Base-by-base conservation (phyloP, 208 protist genomes). In the Leishmania turanica region DNA sequence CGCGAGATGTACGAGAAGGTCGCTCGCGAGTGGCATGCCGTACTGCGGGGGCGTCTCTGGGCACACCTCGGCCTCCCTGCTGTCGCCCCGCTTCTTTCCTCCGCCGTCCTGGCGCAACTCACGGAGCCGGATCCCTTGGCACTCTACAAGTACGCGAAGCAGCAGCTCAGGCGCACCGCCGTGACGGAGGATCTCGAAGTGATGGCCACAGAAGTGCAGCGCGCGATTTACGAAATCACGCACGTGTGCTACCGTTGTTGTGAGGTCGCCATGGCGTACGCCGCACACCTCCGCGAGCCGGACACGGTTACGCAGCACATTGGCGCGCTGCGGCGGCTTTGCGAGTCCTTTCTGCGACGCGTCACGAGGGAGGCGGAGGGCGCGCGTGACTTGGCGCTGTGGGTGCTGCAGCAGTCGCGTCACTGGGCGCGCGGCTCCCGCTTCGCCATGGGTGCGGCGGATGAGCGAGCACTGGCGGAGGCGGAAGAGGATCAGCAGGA, bases 51-150 rank as follows among this genome's bases (percentile, higher is more conserved):
- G 1, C 81, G 75, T 8, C 70, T 79, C 37, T 42, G 80, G 78
- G 42, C 60, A 60, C 79, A 88, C 45, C 83, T 87, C 2, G 71
- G 75, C 0, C 84, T 96, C n/a, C 92, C 92, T 1, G 58, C 81
- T 40, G 81, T 82, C 45, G 91, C 87, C 0, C 34, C 84, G 42
- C 85, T 96, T 58, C 78, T 96, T 31, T 81, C 78, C 24, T 88
- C 89, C 56, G 89, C 91, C 2, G 51, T 96, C 1, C 71, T 96
- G 62, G 90, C 89, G 64, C 90, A 91, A n/a, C 51, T 95, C 69
- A 79, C 90, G 3, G 73, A 73, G 40, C 89, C 90, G 0, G 64
- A 80, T 24, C 62, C 71, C 2, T 70, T 54, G 31, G 75, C 79
- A 42, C 76, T 94, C 27, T 79, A 78, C 66, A 47, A 56, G 51